Base-by-base conservation (phyloP, 2,329 filamentous ascomycete genomes). In the Rutstroemia sydowiana region DNA sequence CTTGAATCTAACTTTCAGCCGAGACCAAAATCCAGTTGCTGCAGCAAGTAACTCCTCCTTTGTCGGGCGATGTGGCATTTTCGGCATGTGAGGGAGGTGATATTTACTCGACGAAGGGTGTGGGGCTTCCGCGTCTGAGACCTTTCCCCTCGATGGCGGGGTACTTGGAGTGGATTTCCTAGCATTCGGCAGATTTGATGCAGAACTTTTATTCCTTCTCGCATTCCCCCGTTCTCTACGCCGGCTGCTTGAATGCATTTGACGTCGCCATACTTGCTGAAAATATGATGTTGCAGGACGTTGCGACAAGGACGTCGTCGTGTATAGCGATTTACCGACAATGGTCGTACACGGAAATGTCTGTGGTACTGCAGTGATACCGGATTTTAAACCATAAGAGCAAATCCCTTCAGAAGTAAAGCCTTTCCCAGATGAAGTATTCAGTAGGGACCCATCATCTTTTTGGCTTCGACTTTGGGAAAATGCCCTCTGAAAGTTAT, bases 41-140 rank as follows among this genome's bases (percentile, higher is more conserved):
- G 93, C 92, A 18, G 88, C 86, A 32, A 98, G 75, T 26, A 98
- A 77, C 68, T 98, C 93, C 66, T 96, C 91, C 66, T 95, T 96
- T 7, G 85, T 92, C 5, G 93, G 92, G 18, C 91, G 79, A 71
- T 96, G 89, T n/a, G 85, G 81, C 68, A 90, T 80, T 61, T 87
- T 85, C 21, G 84, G 79, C 51, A 85, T 63, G 40, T 68, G 53
- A 63, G 77, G 71, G 52, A 82, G 67, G 63, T 81, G 76, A 59
- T 84, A 84, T 59, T 79, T 81, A 31, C 52, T 61, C 20, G 61
- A 52, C n/a, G 55, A 43, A 48, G 41, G 73, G 67, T 14, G 43
- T 48, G 28, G 11, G 3, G 18, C 11, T 14, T 9, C 23, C 13
- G 36, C 8, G 23, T 47, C 43, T 10, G 43, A 40, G 26, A 48